phyloP scores from a whole-genome alignment of 2,329 filamentous ascomycete species.

The Stemphylium vesicarium region DNA sequence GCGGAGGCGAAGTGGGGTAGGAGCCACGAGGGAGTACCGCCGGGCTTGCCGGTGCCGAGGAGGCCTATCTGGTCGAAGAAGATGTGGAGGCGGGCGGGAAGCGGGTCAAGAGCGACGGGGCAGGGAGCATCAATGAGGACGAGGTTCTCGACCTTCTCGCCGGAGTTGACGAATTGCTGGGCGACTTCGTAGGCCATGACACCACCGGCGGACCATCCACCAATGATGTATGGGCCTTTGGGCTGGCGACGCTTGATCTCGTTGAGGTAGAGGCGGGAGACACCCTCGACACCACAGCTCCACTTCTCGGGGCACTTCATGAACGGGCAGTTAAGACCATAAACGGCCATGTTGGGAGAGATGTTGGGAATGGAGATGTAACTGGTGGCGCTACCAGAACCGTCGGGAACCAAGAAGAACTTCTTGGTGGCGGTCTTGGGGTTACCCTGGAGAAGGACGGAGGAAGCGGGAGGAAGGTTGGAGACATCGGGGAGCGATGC shows the following conservation, averaged over 20 bases:
- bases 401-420: slow-evolving; percentile 60
- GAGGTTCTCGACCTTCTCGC: slow-evolving; percentile 58
- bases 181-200: slow-evolving; percentile 61
- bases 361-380: slow-evolving; percentile 67
- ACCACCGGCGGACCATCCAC: slow-evolving; percentile 63
- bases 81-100: slow-evolving; percentile 65
- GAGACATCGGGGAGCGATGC: slow-evolving; percentile 50
- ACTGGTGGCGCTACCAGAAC: slow-evolving; percentile 68
- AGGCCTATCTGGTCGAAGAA: slow-evolving; percentile 77
- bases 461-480: slow-evolving; percentile 56
- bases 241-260: slow-evolving; percentile 77
- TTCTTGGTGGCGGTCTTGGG: slow-evolving; percentile 63
- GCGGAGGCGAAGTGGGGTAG: slow-evolving; percentile 75
- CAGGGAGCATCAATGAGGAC: slow-evolving; percentile 62
- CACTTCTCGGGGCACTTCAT: slow-evolving; percentile 72
- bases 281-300: slow-evolving; percentile 69
- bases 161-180: slow-evolving; percentile 55
- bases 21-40: slow-evolving; percentile 73
- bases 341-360: slow-evolving; percentile 58
- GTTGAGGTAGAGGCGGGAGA: slow-evolving; percentile 68
- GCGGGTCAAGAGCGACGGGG: slow-evolving; percentile 58
- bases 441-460: slow-evolving; percentile 64
- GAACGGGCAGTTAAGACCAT: slow-evolving; percentile 71
- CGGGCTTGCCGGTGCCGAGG: slow-evolving; percentile 66
- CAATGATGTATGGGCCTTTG: slow-evolving; percentile 63